These are phyloP conservation scores for Fusarium globosum DNA, from an alignment of 2,329 filamentous ascomycete genomes.

Conservation along the genomic window DNA sequence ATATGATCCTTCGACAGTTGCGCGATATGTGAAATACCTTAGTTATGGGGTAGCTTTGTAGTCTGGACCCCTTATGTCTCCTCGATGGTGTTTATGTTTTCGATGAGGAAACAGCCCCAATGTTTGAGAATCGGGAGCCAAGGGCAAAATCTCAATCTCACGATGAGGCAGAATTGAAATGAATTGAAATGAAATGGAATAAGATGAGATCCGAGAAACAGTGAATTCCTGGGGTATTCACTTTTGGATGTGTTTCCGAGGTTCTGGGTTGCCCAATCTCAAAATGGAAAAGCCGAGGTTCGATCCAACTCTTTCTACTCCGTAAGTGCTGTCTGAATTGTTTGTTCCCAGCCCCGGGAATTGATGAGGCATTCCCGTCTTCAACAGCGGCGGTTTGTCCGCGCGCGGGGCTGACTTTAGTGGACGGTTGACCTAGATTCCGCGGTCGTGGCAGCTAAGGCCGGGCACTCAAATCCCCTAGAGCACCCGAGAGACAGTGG, in stretches of 20 bases:
- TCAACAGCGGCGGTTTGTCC: conserved; percentile 9
- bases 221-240: conserved; percentile 7
- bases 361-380: not conserved
- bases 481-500: not conserved
- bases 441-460: not conserved
- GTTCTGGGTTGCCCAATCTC: conserved; percentile 14
- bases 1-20: not conserved
- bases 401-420: conserved; percentile 1
- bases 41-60: not conserved
- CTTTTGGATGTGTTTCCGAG: conserved; percentile 24
- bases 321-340: not conserved
- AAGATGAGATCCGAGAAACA: conserved; percentile 17
- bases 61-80: not conserved
- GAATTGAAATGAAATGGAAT: conserved; percentile 1
- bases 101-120: not conserved
- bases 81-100: not conserved
- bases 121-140: not conserved
- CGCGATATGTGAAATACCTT: not conserved
- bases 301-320: not conserved
- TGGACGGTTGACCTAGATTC: not conserved
- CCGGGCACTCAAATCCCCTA: not conserved
- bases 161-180: not conserved
- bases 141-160: not conserved
- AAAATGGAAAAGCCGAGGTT: conserved; percentile 41
- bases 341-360: conserved; percentile 1